Percentiles rank a stretch among this genome's conserved stretches.
Conservation (phyloP, 2,329 filamentous ascomycete genomes). For the Verticillium isaacii region DNA sequence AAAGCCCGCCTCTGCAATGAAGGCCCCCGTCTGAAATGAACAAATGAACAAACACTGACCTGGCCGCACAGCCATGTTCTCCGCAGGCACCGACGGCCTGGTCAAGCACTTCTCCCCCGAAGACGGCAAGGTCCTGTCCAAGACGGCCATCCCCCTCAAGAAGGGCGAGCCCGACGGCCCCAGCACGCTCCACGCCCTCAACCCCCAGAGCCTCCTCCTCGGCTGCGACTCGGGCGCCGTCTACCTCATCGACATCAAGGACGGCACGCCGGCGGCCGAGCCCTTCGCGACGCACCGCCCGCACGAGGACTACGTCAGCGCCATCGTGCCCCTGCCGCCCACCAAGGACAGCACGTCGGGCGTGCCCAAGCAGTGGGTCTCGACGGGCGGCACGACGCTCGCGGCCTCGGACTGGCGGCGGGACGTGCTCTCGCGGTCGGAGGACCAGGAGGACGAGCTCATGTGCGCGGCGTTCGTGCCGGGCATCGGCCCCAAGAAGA, state of each 20-base stretch:
- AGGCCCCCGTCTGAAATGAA: too few species aligned
- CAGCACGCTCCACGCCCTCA: constrained; percentile 75
- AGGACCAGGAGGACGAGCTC: constrained; percentile 92
- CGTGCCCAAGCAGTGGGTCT: constrained; percentile 91
- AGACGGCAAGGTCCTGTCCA: constrained; percentile 69
- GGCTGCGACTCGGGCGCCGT: constrained; percentile 87
- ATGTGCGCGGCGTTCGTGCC: constrained; percentile 76
- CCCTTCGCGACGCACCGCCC: constrained; percentile 79
- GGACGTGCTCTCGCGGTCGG: constrained; percentile 81
- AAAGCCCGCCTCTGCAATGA: too few species aligned
- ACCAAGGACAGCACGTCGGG: constrained; percentile 79
- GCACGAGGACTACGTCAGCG: constrained; percentile 90
- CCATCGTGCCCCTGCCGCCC: constrained; percentile 76
- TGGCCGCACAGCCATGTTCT: constrained; percentile 47
- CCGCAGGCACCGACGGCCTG: constrained; percentile 56
- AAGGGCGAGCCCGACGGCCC: constrained; percentile 62
- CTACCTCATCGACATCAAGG: constrained; percentile 81
- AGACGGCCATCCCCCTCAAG: constrained; percentile 68
- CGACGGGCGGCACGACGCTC: constrained; percentile 85
- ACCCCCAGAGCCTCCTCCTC: constrained; percentile 81
- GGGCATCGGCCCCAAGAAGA: constrained; percentile 64
- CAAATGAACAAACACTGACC: not conserved
- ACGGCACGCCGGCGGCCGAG: constrained; percentile 50
- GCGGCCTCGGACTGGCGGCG: constrained; percentile 84
- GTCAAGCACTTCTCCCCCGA: constrained; percentile 53